Base-by-base conservation (phyloP, 2,329 filamentous ascomycete species). In the Colletotrichum siamense region DNA sequence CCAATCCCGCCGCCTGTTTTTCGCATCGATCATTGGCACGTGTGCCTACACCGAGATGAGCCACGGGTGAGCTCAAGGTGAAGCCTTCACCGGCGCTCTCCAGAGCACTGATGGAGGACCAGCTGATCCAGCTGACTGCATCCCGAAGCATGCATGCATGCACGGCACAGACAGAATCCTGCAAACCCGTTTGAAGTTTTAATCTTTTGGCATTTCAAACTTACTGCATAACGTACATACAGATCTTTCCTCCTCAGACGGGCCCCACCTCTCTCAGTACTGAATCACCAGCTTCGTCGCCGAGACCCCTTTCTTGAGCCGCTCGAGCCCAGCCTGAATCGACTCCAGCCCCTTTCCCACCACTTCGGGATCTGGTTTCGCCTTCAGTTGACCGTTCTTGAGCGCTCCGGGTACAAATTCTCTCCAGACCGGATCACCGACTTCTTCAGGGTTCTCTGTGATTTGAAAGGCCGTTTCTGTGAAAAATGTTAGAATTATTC, bases 1-100 rank as follows among this genome's bases (percentile, higher is more conserved):
- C 73, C 69, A 75, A 75, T 75, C 69, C 69, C 69, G 62, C 69
- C 73, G 52, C 4, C 6, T 12, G 36, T 72, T 28, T 39, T 39
- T 30, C 0, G 8, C 36, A 69, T 39, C 13, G 8, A 18, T 2
- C 15, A 8, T 3, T 61, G 44, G 26, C 69, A 59, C 52, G 34
- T 22, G 16, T 32, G 9, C n/a, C n/a, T n/a, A n/a, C n/a, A n/a
- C 3, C 8, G 0, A 59, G 15, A 8, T 59, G 22, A n/a, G 57
- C 12, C 6, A 3, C 5, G 18, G 57, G 39, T 34, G 39, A 34
- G 34, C 18, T 34, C n/a, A 0, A 10, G 62, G 62, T 32, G 32
- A n/a, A 8, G 34, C 30, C 28, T n/a, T 69, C 52, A 59, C 32
- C 22, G n/a, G 2, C 5, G n/a, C 12, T 57, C 15, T 8, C 4